Evolutionary conservation across 108 stramenopile genomes (phyloP), one percentile per base, ranked within the genome.

Genomic region (Aurantiochytrium sp.): DNA sequence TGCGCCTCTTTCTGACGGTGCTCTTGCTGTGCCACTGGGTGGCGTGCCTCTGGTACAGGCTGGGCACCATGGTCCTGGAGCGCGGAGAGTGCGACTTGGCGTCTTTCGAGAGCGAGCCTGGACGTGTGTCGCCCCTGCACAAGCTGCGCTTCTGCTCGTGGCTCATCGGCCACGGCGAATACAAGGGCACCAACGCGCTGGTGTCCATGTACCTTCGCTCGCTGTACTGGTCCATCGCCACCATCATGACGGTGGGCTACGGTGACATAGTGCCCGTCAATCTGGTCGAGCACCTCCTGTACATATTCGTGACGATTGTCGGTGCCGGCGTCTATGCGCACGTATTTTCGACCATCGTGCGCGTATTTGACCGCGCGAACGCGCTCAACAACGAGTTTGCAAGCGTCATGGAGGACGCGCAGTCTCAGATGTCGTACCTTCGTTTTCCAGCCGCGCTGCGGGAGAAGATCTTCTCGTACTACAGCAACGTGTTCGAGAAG

Each of bases 181-280:
- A 34, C 4, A 4, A 17, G 30, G 12, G 17, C 3, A 12, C 17
- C 31, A 55, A n/a, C 1, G 5, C 24, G 19, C 85, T 37, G 4
- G 1, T 19, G 4, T 19, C n/a, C 4, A 17, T 19, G 32, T 86
- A 86, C 36, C 52, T 86, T 37, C 27, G 37, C 21, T 86, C 85
- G 21, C 30, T 86, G n/a, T 55, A 86, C 39, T 86, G 85, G 85
- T 32, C 85, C 12, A 54, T 86, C 54, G 32, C 85, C 15, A 86
- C 85, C 21, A 55, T 86, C 30, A 86, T 53, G 85, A 86, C 85
- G 22, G 52, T 86, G 4, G 85, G 85, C 19, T 86, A 86, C 24
- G 85, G 85, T 5, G 85, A 86, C 54, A 55, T 55, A 12, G 54
- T 86, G 19, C 85, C 85, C 17, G 24, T 52, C 34, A 30, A 32